Percentiles rank a stretch among this genome's conserved stretches.
phyloP scores from a whole-genome alignment of 2,329 filamentous ascomycete species.

The Dothistroma septosporum region DNA sequence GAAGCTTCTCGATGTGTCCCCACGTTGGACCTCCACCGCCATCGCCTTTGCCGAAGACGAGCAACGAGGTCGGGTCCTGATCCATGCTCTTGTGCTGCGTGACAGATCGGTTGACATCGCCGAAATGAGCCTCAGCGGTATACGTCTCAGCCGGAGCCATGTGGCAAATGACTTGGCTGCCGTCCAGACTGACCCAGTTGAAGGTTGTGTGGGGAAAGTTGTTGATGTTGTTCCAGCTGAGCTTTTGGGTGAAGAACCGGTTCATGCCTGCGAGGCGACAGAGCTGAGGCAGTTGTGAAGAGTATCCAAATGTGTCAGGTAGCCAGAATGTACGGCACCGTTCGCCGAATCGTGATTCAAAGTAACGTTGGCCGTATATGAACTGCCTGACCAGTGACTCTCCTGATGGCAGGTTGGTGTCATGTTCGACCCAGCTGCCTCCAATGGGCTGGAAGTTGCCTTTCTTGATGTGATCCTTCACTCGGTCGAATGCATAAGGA shows the following conservation, averaged over 20 bases:
- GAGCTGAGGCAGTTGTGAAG: constrained; percentile 86
- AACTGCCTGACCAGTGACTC: constrained; percentile 94
- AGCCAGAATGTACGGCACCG: constrained; percentile 93
- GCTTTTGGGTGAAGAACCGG: constrained; percentile 94
- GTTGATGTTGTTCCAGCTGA: constrained; percentile 99
- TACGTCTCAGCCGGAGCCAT: constrained; percentile 97
- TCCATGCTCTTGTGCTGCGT: constrained; percentile 94
- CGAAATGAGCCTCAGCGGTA: constrained; percentile 89
- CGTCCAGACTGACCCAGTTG: constrained; percentile 95
- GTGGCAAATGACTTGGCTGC: constrained; percentile 93
- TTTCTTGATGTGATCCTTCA: constrained; percentile 85
- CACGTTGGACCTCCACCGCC: constrained; percentile 93
- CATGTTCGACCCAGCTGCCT: constrained; percentile 97
- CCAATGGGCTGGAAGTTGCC: constrained; percentile 92
- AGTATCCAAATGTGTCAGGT: constrained; percentile 97
- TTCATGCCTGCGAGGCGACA: constrained; percentile 94
- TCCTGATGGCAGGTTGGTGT: constrained; percentile 94
- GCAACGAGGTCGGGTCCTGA: constrained; percentile 80
- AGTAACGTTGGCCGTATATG: constrained; percentile 90
- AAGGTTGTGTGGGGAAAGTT: constrained; percentile 98
- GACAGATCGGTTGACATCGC: constrained; percentile 84
- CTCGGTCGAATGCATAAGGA: constrained; percentile 80
- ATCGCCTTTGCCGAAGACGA: constrained; percentile 95
- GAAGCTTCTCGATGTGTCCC: constrained; percentile 89
- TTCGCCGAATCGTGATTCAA: constrained; percentile 85